Base-by-base conservation (phyloP, 1,284 basidiomycete genomes). In the Rhizopogon hawkerae region DNA sequence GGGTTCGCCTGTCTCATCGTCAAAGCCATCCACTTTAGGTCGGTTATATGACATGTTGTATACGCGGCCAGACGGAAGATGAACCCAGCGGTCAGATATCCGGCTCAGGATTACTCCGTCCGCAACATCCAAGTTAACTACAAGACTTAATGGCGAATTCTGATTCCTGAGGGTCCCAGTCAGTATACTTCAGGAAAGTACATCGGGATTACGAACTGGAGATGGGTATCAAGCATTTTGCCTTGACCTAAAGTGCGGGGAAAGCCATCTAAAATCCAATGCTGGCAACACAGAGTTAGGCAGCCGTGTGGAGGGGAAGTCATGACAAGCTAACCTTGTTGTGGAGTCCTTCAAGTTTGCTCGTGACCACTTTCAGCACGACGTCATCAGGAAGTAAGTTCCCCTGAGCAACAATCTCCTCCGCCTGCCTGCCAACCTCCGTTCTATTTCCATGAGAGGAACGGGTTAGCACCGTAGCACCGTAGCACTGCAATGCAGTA, bases 201-300 rank as follows among this genome's bases (percentile, higher is more conserved):
- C 3, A 47, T 46, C 35, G 42, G 35, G n/a, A 35, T 47, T 39
- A 67, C 77, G 41, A 58, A 85, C 83, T 74, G 73, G 50, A 89
- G 73, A 65, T 87, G 81, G 14, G 70, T 69, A 62, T 97, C 90
- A 8, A 99, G 76, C 38, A 95, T 73, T 63, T 85, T 73, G 1
- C 91, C 95, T 68, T 99, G 95, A 13, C 79, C 82, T 1, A 95
- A 68, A 2, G 95, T 99, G 35, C 95, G 83, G 29, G 95, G 95
- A 63, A 98, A 98, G 4, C 95, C 95, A 61, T 99, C 95, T 33
- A 98, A 69, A 56, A 98, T 88, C 94, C 94, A 97, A 62, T 89
- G 83, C 79, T 87, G 47, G 24, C 1, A 48, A 57, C 24, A 49
- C 46, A 13, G 1, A 44, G 26, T 48, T 38, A 54, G 16, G 23